These are phyloP conservation scores for Alternaria brassicicola DNA, from an alignment of 2,329 filamentous ascomycete genomes.

Conservation along the genomic window DNA sequence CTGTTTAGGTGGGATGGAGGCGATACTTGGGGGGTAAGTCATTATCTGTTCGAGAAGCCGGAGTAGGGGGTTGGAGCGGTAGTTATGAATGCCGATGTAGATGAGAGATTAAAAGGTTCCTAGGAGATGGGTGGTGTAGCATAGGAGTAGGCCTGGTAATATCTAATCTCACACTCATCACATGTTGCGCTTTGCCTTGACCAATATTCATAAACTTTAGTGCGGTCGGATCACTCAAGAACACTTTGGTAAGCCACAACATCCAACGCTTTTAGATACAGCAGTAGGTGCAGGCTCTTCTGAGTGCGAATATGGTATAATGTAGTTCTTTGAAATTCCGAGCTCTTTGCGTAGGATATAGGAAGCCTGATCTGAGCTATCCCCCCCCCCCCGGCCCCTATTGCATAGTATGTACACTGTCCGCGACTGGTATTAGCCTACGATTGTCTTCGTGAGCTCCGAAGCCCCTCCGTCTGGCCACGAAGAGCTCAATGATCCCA, in stretches of 20 bases:
- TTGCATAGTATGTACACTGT: background rate
- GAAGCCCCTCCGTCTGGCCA: background rate
- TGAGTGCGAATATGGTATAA: background rate
- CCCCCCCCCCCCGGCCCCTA: no score
- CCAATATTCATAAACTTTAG: background rate
- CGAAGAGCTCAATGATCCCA: slow-evolving; percentile 44
- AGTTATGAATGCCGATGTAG: background rate
- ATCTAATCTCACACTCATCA: background rate
- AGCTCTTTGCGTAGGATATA: background rate
- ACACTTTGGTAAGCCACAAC: background rate
- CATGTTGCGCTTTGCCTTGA: background rate
- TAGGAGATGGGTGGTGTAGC: background rate
- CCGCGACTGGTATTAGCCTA: no score
- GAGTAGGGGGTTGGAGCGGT: slow-evolving; percentile 20
- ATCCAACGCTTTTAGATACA: background rate
- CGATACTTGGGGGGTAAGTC: slow-evolving; percentile 71
- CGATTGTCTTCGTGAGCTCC: background rate
- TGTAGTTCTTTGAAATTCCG: background rate
- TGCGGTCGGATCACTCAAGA: background rate
- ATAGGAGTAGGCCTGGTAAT: background rate
- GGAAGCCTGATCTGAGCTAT: no score
- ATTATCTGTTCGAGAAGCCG: slow-evolving; percentile 70
- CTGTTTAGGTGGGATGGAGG: slow-evolving; percentile 69
- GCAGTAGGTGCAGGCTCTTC: background rate
- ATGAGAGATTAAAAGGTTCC: no score